Conservation (phyloP, 768 basidiomycete genomes). For the Leucosporidium scottii region DNA sequence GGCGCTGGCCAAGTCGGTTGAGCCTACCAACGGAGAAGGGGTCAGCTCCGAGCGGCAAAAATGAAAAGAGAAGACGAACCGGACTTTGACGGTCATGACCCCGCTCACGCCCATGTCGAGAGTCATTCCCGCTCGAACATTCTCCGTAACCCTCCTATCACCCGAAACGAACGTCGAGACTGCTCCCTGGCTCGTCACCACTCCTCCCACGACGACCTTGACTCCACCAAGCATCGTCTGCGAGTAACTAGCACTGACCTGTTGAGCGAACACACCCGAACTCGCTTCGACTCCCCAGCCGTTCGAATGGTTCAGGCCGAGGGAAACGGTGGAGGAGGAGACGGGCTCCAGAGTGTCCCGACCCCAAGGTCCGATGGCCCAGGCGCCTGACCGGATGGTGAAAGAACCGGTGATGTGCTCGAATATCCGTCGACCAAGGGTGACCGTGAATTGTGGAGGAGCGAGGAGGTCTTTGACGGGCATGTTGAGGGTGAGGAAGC, state of each 20-base stretch:
- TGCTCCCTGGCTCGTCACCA: conserved; percentile 32
- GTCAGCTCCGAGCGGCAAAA: neutral
- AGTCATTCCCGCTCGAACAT: conserved; percentile 38
- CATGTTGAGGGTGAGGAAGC: conserved; percentile 36
- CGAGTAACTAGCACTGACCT: conserved; percentile 38
- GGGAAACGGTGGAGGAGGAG: conserved; percentile 27
- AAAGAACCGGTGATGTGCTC: conserved; percentile 39
- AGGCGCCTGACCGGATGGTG: conserved; percentile 40
- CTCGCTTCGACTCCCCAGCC: conserved; percentile 16
- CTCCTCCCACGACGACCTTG: conserved; percentile 39
- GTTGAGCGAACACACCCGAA: conserved; percentile 30
- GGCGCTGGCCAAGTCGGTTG: conserved; percentile 43
- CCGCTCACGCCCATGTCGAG: conserved; percentile 22
- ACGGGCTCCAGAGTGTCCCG: conserved; percentile 9
- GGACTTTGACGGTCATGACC: conserved; percentile 30
- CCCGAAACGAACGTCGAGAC: conserved; percentile 40
- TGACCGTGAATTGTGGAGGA: conserved; percentile 41
- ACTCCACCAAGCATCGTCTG: conserved; percentile 39
- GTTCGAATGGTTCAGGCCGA: conserved; percentile 29
- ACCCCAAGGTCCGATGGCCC: conserved; percentile 42
- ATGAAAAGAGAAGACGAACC: neutral
- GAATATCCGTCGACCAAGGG: conserved; percentile 41
- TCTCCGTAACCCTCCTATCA: conserved; percentile 41
- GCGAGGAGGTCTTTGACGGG: conserved; percentile 36
- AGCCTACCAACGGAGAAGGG: conserved; percentile 32